A percentile compares a stretch with the other conserved stretches of the same genome.
Conservation (phyloP, 352 stramenopile genomes). For the Aphanomyces cochlioides region DNA sequence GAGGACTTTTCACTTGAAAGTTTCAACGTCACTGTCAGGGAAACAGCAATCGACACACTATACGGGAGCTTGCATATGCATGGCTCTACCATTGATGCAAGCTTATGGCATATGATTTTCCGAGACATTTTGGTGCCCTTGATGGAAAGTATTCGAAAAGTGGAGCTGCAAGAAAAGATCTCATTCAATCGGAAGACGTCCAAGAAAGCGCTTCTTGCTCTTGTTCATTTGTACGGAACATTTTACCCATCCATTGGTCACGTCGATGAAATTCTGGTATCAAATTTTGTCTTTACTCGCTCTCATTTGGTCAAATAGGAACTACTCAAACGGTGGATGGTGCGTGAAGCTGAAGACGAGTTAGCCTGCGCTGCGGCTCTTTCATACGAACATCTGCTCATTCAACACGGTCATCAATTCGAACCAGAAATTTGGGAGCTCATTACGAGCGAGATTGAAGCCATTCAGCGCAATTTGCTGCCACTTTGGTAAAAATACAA, state of each 20-base stretch:
- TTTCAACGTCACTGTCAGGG: neutral
- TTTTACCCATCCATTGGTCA: conserved; percentile 17
- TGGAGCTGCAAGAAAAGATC: neutral
- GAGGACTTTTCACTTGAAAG: neutral
- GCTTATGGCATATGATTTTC: conserved; percentile 25
- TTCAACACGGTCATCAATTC: conserved; percentile 22
- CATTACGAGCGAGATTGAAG: neutral
- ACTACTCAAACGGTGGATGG: conserved; percentile 12
- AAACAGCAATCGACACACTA: conserved; percentile 17
- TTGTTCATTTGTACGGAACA: conserved; percentile 20
- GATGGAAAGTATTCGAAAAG: conserved; percentile 20
- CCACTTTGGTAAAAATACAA: conserved; percentile 11
- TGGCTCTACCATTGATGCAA: conserved; percentile 14
- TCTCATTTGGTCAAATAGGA: conserved; percentile 9
- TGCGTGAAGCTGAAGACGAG: conserved; percentile 10
- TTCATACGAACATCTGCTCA: conserved; percentile 8
- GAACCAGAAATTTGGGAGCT: conserved; percentile 15
- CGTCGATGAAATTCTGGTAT: conserved; percentile 24
- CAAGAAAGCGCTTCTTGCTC: conserved; percentile 23
- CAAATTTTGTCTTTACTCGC: conserved; percentile 9
- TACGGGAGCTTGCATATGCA: conserved; percentile 22
- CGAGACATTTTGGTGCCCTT: conserved; percentile 15
- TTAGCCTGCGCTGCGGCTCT: conserved; percentile 14
- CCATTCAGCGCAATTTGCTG: neutral
- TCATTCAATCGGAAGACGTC: conserved; percentile 20